Evolutionary conservation across 2,329 filamentous ascomycete species (phyloP), one percentile per base, ranked within the genome.

Genomic region (Lachnellula willkommii): DNA sequence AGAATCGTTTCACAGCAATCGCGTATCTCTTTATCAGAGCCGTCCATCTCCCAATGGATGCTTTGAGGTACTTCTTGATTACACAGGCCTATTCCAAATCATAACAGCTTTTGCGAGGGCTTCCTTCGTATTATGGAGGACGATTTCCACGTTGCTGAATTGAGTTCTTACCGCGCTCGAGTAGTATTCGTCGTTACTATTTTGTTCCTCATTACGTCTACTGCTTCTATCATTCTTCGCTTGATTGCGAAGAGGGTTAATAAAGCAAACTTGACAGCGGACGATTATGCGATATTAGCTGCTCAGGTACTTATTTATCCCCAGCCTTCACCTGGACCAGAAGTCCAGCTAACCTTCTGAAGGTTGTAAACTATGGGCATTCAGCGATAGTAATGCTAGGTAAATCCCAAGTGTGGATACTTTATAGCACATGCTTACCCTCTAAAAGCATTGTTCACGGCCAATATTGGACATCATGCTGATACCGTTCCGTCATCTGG

Each of bases 171-270:
- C 12, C 42, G 42, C 20, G 42, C 42, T 45, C 42, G 20, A 35
- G 20, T 40, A 39, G 35, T 55, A 12, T 55, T 49, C 32, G 14
- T 55, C 7, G 48, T 52, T 20, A 20, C 47, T 7, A 22, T 52
- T 5, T 36, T 52, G 15, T 55, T 52, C 12, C 42, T 49, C 6
- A 12, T 52, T 22, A 55, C 54, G 15, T 52, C 54, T 20, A 55
- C 54, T 9, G 49, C 17, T 9, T 55, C 54, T 24, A 36, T 55
- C 12, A 48, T 52, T 45, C 54, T 55, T 52, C 54, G 54, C 20
- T n/a, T 55, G 32, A n/a, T 35, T 7, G 54, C 54, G 32, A 55
- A 55, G 49, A 55, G 26, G 20, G 17, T 28, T 26, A 55, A 46
- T 26, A 52, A 48, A 24, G 32, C 43, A 32, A 40, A 20, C 11